A percentile compares a stretch with the other conserved stretches of the same genome.
Evolutionary conservation across 441 rosid species (phyloP).

Genomic region (Bruguiera hainesii): DNA sequence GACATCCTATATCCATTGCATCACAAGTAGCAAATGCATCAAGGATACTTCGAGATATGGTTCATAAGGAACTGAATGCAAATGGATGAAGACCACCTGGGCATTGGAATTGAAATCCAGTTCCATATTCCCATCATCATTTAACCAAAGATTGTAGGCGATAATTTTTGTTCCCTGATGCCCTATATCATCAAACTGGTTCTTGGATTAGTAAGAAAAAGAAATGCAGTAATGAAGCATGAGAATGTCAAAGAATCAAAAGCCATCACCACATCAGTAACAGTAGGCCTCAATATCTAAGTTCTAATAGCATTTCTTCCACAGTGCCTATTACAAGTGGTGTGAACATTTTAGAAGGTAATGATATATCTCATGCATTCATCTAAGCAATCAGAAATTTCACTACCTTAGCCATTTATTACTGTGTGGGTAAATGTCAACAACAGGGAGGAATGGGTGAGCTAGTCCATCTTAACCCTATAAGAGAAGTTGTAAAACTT

Average conservation of each 20-base stretch:
- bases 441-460: too few relatives aligned
- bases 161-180: conserved; percentile 74
- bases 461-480: too few relatives aligned
- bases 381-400: too few relatives aligned
- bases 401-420: too few relatives aligned
- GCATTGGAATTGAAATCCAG: conserved; percentile 61
- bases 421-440: too few relatives aligned
- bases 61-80: conserved; percentile 10
- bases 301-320: background rate
- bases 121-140: conserved; percentile 53
- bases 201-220: conserved; percentile 2
- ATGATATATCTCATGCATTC: too few relatives aligned
- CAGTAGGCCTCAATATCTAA: background rate
- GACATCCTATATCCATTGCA: conserved; percentile 48
- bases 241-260: background rate
- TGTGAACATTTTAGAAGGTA: background rate
- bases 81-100: conserved; percentile 34
- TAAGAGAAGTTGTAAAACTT: too few relatives aligned
- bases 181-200: conserved; percentile 67
- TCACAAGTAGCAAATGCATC: conserved; percentile 2
- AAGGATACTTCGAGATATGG: background rate
- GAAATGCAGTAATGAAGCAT: background rate
- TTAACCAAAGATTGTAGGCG: conserved; percentile 70
- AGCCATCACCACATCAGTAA: background rate
- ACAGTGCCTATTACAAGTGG: background rate